A percentile compares a stretch with the other conserved stretches of the same genome.
phyloP scores from a whole-genome alignment of 2,329 filamentous ascomycete species.

The Elsinoe ampelina region DNA sequence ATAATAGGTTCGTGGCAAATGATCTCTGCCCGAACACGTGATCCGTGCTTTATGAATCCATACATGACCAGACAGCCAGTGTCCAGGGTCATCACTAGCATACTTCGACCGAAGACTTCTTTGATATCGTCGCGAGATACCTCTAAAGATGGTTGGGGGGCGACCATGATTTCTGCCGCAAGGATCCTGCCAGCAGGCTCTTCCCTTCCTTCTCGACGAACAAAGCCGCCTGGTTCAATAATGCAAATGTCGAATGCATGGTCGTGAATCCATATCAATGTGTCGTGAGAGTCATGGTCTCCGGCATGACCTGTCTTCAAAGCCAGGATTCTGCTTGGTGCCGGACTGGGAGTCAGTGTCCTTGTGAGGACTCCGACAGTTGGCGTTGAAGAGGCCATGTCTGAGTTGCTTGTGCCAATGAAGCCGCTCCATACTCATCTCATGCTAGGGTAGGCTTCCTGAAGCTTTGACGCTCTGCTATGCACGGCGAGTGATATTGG shows the following conservation, averaged over 20 bases:
- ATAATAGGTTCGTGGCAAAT: constrained; percentile 46
- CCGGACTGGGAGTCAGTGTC: constrained; percentile 67
- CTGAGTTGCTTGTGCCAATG: not conserved
- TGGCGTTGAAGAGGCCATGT: not conserved
- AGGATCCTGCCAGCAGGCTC: not conserved
- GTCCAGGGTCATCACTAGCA: constrained; percentile 68
- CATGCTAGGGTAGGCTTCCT: too few species aligned
- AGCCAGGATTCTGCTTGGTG: constrained; percentile 67
- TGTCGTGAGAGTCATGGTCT: constrained; percentile 45
- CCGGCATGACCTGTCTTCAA: constrained; percentile 41
- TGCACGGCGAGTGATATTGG: too few species aligned
- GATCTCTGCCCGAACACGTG: not conserved
- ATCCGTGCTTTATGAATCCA: constrained; percentile 52
- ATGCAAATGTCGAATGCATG: constrained; percentile 38
- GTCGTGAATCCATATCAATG: constrained; percentile 80
- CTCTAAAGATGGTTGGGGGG: not conserved
- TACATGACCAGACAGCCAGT: constrained; percentile 55
- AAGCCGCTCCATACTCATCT: not conserved
- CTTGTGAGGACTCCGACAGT: constrained; percentile 63
- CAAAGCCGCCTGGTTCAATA: not conserved
- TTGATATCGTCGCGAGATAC: not conserved
- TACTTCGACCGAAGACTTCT: constrained; percentile 33
- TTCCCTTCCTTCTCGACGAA: not conserved
- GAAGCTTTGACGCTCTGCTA: too few species aligned
- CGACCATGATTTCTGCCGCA: constrained; percentile 6